phyloP scores from a whole-genome alignment of 1,284 basidiomycete genomes.

The Malassezia sympodialis region DNA sequence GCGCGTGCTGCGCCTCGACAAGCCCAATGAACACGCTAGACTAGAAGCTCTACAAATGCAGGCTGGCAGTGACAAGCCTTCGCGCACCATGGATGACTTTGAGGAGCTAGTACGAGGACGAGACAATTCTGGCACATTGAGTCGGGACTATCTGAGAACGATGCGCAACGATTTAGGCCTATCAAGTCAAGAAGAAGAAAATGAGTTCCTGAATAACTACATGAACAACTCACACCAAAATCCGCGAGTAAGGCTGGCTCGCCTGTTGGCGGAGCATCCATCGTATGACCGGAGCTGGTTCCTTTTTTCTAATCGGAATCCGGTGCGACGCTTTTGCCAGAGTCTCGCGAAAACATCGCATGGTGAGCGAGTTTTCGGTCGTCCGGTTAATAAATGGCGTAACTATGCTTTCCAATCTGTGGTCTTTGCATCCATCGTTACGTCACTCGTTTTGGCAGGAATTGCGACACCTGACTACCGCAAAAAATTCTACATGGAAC shows the following conservation, averaged over 20 bases:
- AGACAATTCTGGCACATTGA: constrained; percentile 47
- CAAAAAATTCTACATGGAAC: constrained; percentile 58
- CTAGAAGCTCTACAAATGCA: constrained; percentile 50
- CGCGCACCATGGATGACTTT: constrained; percentile 16
- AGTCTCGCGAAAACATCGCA: constrained; percentile 69
- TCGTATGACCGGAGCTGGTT: constrained; percentile 84
- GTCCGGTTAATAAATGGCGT: constrained; percentile 50
- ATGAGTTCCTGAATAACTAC: constrained; percentile 26
- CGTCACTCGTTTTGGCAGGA: constrained; percentile 70
- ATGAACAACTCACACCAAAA: constrained; percentile 54
- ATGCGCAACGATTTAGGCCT: constrained; percentile 43
- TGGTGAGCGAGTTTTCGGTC: constrained; percentile 61
- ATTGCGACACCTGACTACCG: constrained; percentile 81
- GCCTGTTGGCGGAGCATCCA: constrained; percentile 80
- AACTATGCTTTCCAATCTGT: constrained; percentile 66
- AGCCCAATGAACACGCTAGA: constrained; percentile 58
- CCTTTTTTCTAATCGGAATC: constrained; percentile 73
- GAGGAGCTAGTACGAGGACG: constrained; percentile 17
- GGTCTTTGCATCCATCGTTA: constrained; percentile 68
- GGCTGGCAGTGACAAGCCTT: constrained; percentile 1
- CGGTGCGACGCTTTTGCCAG: constrained; percentile 69
- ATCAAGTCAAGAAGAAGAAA: constrained; percentile 13
- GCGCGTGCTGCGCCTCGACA: constrained; percentile 51
- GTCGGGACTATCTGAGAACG: constrained; percentile 58
- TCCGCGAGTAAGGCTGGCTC: constrained; percentile 67